A percentile compares a stretch with the other conserved stretches of the same genome.
phyloP scores from a whole-genome alignment of 805 yeast genomes.

The Kazachstania kunashirensis region DNA sequence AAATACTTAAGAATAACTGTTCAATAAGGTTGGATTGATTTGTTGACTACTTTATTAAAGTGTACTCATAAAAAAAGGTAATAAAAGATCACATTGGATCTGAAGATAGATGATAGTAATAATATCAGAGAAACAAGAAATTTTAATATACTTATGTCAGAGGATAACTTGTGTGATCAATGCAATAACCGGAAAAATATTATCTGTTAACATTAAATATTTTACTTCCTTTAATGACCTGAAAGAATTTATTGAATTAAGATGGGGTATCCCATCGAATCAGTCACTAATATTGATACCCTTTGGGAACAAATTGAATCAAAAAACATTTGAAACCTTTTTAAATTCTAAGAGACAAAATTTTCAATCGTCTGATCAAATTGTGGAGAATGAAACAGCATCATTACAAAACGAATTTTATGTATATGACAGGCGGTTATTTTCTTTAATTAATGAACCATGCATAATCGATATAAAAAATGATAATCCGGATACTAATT shows the following conservation, averaged over 20 bases:
- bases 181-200: conserved; percentile 36
- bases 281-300: conserved; percentile 49
- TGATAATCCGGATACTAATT: too few species aligned
- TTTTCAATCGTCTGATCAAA: too few species aligned
- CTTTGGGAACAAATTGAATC: conserved; percentile 51
- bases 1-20: too few species aligned
- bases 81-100: too few species aligned
- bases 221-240: conserved; percentile 37
- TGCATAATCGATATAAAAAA: too few species aligned
- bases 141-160: conserved; percentile 1
- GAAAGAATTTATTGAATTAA: conserved; percentile 33
- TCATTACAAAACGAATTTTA: conserved; percentile 35
- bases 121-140: too few species aligned
- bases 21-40: too few species aligned
- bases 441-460: conserved; percentile 30
- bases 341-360: conserved; percentile 13
- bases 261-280: conserved; percentile 34
- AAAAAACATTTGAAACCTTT: conserved; percentile 16
- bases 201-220: conserved; percentile 31
- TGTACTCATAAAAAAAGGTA: too few species aligned
- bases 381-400: too few species aligned
- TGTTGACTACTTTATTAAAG: too few species aligned
- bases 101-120: too few species aligned
- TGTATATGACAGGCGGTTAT: conserved; percentile 54
- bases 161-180: conserved; percentile 23